Base-by-base conservation (phyloP, 768 basidiomycete species). In the Leccinum uliginosum region DNA sequence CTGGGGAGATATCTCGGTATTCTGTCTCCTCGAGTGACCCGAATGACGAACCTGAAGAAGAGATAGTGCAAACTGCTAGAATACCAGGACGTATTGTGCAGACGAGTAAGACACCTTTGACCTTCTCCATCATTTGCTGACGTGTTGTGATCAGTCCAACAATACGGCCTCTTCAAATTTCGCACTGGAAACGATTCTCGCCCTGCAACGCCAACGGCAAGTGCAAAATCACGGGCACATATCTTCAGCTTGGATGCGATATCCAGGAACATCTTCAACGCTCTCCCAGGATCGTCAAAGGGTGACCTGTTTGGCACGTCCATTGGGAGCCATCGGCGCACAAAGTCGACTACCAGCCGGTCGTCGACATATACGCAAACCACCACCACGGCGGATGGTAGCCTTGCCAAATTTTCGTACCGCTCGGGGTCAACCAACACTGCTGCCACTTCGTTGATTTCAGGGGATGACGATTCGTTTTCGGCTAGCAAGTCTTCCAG, bases 161-260 rank as follows among this genome's bases (percentile, higher is more conserved):
- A 90, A 68, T 93, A 85, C 58, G 92, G 93, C 15, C 74, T 96
- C 53, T 96, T 94, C 75, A 87, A 90, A 67, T 94, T 94, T 72
- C 81, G 81, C 27, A 92, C 92, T 0, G 86, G 85, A 30, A 83
- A 81, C 53, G 86, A 76, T 43, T 86, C 94, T 23, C 73, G 81
- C n/a, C 94, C 95, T 5, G 82, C 86, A 2, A 98, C 94, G 0
- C 95, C 94, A 4, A 91, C 90, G 0, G 81, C 84, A 1, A 83
- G 79, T 47, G 82, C 85, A n/a, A 85, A 89, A 38, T 78, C 82
- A 17, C 77, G 83, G 59, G 89, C 86, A 2, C 84, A 88, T n/a
- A 91, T 93, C 50, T 93, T 96, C 67, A 86, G 90, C 30, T 78
- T 98, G 52, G 94, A 98, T 65, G 88, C 84, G 21, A 87, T 98